Percentiles rank a stretch among this genome's conserved stretches.
Evolutionary conservation across 495 filamentous ascomycete species (phyloP).

Genomic region (Chlorociboria aeruginascens): DNA sequence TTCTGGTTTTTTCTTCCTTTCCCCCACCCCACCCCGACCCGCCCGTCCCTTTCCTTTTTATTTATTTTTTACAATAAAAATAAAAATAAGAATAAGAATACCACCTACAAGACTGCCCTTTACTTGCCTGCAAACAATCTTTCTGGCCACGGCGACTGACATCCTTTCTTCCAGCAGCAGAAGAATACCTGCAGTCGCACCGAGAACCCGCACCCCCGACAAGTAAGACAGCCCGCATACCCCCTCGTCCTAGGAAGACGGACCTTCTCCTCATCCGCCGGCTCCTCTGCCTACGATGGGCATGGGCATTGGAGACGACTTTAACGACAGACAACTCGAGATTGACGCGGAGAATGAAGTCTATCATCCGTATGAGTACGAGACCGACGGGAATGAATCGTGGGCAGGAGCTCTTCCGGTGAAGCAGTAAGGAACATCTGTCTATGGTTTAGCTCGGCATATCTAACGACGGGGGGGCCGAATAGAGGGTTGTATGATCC

Average conservation of each 20-base stretch:
- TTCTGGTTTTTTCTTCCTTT: no score
- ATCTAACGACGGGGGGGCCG: conserved; percentile 1
- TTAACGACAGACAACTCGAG: conserved; percentile 43
- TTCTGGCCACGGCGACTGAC: background rate
- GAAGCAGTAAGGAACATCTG: conserved; percentile 53
- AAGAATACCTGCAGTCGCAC: background rate
- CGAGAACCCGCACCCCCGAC: background rate
- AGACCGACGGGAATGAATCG: conserved; percentile 76
- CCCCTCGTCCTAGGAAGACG: background rate
- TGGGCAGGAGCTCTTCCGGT: conserved; percentile 93
- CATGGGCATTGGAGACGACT: conserved; percentile 44
- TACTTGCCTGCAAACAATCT: background rate
- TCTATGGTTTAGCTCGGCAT: background rate
- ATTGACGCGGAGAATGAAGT: conserved; percentile 37
- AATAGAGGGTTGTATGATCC: conserved; percentile 83
- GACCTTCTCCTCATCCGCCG: conserved; percentile 8
- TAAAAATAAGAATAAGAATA: no score
- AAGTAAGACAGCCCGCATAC: background rate
- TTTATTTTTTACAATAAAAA: no score
- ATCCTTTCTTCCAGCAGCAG: background rate
- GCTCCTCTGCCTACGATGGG: conserved; percentile 43
- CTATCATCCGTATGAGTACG: conserved; percentile 66
- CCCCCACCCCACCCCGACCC: no score
- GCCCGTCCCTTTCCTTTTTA: no score
- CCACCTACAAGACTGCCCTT: no score